Percentiles rank a stretch among this genome's conserved stretches.
Evolutionary conservation across 164 flowering plant species (phyloP).

Genomic region (Vitis cinerea): DNA sequence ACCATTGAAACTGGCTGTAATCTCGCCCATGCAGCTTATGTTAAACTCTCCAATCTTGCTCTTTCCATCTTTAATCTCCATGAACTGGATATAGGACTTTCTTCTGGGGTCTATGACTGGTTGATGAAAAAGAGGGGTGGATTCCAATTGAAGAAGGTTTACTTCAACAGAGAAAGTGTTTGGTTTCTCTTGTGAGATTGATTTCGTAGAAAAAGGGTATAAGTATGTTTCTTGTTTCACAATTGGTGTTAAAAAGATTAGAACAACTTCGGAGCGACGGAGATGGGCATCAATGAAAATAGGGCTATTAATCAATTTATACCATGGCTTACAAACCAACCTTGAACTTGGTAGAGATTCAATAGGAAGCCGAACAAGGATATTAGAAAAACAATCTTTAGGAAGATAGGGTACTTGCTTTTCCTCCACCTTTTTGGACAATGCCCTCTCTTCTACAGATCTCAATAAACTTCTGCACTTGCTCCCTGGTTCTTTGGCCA

Average conservation of each 20-base stretch:
- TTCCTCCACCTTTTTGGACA: constrained; percentile 23
- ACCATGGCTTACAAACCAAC: constrained; percentile 49
- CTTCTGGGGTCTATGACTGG: neutral
- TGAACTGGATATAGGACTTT: constrained; percentile 19
- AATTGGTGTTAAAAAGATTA: constrained; percentile 23
- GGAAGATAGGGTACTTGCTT: constrained; percentile 31
- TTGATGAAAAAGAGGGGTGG: constrained; percentile 6
- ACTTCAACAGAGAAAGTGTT: constrained; percentile 32
- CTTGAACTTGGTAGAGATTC: constrained; percentile 28
- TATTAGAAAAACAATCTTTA: constrained; percentile 31
- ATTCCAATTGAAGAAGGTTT: constrained; percentile 10
- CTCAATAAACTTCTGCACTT: constrained; percentile 15
- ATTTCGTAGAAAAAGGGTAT: neutral
- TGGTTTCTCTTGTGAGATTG: constrained; percentile 5
- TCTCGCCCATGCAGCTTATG: constrained; percentile 27
- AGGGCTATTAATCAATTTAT: constrained; percentile 25
- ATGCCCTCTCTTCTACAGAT: constrained; percentile 25
- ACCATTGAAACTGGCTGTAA: constrained; percentile 41
- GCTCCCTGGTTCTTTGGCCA: constrained; percentile 7
- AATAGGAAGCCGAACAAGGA: constrained; percentile 41
- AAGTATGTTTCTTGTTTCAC: neutral
- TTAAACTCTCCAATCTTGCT: constrained; percentile 21
- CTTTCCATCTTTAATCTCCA: constrained; percentile 35
- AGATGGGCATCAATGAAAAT: constrained; percentile 30
- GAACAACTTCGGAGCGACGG: constrained; percentile 23